Evolutionary conservation across 2,329 filamentous ascomycete genomes (phyloP).

Genomic region (Beauveria rudraprayagi): DNA sequence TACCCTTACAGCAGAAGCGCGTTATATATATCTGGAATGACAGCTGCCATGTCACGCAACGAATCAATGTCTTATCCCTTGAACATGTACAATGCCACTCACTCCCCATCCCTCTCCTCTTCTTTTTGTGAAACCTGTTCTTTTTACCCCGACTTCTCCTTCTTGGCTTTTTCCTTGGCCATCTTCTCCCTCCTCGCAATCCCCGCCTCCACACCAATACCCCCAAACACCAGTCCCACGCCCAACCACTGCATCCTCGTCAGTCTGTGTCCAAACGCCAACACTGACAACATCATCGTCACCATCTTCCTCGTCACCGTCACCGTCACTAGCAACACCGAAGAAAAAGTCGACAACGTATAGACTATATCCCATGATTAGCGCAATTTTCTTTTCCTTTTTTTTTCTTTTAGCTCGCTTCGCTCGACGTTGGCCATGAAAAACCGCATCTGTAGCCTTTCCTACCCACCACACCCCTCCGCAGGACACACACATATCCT

Average conservation of each 20-base stretch:
- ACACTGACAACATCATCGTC: slow-evolving; percentile 93
- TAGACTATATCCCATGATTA: slow-evolving; percentile 50
- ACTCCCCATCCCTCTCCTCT: neutral
- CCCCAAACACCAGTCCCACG: slow-evolving; percentile 87
- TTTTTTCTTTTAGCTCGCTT: neutral
- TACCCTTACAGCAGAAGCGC: too few species aligned
- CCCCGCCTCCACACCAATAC: slow-evolving; percentile 81
- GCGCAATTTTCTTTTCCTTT: neutral
- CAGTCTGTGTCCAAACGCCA: slow-evolving; percentile 87
- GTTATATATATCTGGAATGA: too few species aligned
- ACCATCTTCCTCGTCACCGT: slow-evolving; percentile 98
- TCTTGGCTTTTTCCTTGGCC: slow-evolving; percentile 62
- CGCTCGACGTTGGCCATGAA: neutral
- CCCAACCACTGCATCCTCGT: slow-evolving; percentile 89
- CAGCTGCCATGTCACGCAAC: too few species aligned
- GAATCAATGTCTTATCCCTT: too few species aligned
- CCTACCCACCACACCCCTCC: neutral
- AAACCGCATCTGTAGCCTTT: neutral
- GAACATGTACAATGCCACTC: too few species aligned
- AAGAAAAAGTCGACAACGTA: slow-evolving; percentile 86
- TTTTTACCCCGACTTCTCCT: slow-evolving; percentile 24
- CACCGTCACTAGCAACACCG: slow-evolving; percentile 85
- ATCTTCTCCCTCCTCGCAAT: slow-evolving; percentile 78
- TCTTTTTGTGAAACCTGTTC: too few species aligned
- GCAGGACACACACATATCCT: neutral